Evolutionary conservation across 192 early-diverging fungal species (phyloP).

Genomic region (Umbelopsis vinacea): DNA sequence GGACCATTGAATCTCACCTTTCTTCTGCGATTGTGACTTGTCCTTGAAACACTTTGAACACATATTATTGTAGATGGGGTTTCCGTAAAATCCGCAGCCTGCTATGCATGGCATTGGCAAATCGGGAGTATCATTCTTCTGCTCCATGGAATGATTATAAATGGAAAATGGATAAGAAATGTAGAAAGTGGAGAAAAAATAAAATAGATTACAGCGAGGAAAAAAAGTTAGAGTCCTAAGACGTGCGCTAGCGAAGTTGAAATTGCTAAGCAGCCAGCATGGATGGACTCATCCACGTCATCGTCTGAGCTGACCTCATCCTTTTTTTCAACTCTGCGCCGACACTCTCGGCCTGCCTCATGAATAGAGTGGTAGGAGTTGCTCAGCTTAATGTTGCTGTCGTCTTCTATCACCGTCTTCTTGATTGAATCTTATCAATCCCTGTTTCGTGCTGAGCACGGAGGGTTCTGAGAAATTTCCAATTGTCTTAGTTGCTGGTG

Average conservation of each 20-base stretch:
- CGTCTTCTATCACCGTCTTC: too few relatives aligned
- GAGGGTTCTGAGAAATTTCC: too few relatives aligned
- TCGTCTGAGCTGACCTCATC: not conserved
- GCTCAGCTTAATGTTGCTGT: too few relatives aligned
- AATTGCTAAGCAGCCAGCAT: not conserved
- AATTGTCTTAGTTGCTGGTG: too few relatives aligned
- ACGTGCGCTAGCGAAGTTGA: not conserved
- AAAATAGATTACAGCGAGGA: conserved; percentile 11
- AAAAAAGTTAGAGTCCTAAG: not conserved
- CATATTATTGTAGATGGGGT: conserved; percentile 65
- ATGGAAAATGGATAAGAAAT: conserved; percentile 3
- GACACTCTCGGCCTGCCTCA: too few relatives aligned
- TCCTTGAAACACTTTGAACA: conserved; percentile 76
- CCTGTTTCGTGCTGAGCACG: too few relatives aligned
- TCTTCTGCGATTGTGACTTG: conserved; percentile 4
- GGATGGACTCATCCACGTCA: not conserved
- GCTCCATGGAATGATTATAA: conserved; percentile 53
- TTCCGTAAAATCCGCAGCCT: conserved; percentile 74
- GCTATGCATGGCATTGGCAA: conserved; percentile 62
- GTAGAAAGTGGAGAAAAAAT: conserved; percentile 4
- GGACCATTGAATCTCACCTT: not conserved
- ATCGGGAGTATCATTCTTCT: conserved; percentile 61
- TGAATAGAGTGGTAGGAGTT: too few relatives aligned
- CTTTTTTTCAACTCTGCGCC: too few relatives aligned
- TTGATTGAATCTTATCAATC: too few relatives aligned